phyloP scores from a whole-genome alignment of 306 rosid species.

The Myrica gale region DNA sequence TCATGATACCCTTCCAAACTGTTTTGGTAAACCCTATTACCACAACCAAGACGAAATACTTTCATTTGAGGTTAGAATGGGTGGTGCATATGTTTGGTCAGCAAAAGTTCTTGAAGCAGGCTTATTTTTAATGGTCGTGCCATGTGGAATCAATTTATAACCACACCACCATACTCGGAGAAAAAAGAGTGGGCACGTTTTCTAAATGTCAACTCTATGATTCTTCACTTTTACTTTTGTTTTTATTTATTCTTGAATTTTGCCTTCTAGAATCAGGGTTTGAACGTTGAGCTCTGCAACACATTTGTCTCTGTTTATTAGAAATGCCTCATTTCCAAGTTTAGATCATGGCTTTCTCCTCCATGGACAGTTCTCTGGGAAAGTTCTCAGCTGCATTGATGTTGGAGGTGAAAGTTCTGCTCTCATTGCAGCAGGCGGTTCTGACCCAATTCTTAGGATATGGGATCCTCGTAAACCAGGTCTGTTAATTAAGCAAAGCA shows the following conservation, averaged over 20 bases:
- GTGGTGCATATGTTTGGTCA: not conserved
- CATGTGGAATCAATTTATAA: not conserved
- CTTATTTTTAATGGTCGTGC: not conserved
- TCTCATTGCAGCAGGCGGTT: conserved; percentile 79
- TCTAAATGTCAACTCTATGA: not conserved
- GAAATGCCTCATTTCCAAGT: conserved; percentile 9
- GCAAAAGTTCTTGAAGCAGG: not conserved
- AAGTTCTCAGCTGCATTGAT: conserved; percentile 81
- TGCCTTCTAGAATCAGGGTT: not conserved
- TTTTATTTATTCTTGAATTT: not conserved
- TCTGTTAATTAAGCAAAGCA: conserved; percentile 27
- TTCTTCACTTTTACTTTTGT: not conserved
- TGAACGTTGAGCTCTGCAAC: not conserved
- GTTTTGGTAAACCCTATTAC: not conserved
- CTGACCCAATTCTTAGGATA: conserved; percentile 77
- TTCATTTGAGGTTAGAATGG: not conserved
- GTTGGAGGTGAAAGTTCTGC: conserved; percentile 86
- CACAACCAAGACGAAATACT: not conserved
- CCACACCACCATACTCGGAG: not conserved
- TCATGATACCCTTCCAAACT: not conserved
- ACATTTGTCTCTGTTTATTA: not conserved
- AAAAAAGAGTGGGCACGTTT: not conserved
- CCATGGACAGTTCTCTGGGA: conserved; percentile 59
- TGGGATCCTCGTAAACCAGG: conserved; percentile 99
- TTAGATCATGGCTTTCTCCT: conserved; percentile 24